Base-by-base conservation (phyloP, 1,284 basidiomycete species). In the Phaffia rhodozyma region DNA sequence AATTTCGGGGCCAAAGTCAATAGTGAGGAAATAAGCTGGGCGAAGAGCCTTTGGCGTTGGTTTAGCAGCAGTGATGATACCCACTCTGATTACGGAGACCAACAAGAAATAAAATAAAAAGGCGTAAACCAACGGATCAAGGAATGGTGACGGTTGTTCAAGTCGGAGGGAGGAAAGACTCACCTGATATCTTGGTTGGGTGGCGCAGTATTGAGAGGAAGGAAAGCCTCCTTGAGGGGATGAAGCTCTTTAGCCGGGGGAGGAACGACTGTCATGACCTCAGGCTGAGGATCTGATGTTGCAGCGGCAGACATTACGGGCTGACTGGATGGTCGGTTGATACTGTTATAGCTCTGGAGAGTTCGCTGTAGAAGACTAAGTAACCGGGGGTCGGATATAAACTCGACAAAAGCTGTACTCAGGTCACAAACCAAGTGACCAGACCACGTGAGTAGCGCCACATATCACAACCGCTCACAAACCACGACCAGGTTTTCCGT, bases 1-100 rank as follows among this genome's bases (percentile, higher is more conserved):
- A 18, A 65, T 49, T 9, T 53, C 55, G 5, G 48, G 49, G 27
- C 64, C 64, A 55, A 66, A 66, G 48, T 66, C 64, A 48, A 66
- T 58, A 3, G 51, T 55, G 2, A 66, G 56, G n/a, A 55, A 61
- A 30, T 54, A 58, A 9, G 64, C 64, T 2, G 64, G 64, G 2
- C n/a, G 20, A 16, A 66, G 60, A 5, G 64, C 64, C n/a, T 62
- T 62, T 43, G 61, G 55, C 3, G 54, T 56, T 0, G 54, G 61
- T 21, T 50, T 62, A 11, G 61, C 55, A 4, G 52, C 43, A 30
- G 29, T 27, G 43, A 59, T 23, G 23, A 47, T 21, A 2, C 34
- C n/a, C 55, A 34, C 55, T n/a, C 55, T 56, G 29, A 56, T 4
- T 13, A 30, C 29, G 43, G 32, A 54, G 16, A 20, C 50, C 50